Evolutionary conservation across 805 yeast genomes (phyloP), one percentile per base, ranked within the genome.

Genomic region (Scheffersomyces coipomensis): DNA sequence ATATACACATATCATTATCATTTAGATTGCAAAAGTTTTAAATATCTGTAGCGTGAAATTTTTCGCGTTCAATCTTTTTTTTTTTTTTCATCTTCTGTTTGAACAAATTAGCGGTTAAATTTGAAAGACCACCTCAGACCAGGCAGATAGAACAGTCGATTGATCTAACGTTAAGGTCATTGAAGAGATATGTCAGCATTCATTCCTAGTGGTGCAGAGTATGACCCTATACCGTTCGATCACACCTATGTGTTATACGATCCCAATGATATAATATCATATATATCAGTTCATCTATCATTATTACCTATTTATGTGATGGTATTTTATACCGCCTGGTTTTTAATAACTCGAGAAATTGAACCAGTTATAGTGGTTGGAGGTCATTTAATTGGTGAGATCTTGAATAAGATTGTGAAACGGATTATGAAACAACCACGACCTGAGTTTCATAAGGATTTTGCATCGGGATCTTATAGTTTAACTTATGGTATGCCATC

Each of bases 401-500:
- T 82, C 0, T 53, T 80, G 19, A 91, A 91, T 60, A 79, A 83
- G 42, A 48, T 84, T 2, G 62, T 86, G 29, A 91, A 91, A 57
- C 68, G 71, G 16, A 27, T 77, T 1, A 60, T 88, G 29, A 78
- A 76, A 48, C 86, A 85, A 53, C 83, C 87, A 17, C 72, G 99
- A 45, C 99, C 99, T 7, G 75, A 67, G 5, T 69, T 69, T 52
- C 75, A 70, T 47, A 61, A 60, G 39, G 66, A 62, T 29, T 70
- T 70, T 38, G 75, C 75, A 5, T 56, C 67, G 33, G 79, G 50
- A 19, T 72, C 66, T 19, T 56, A 56, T 32, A 60, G 78, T 42
- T 72, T 85, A 46, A 81, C 85, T 1, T 89, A 83, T 58, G 99
- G 99, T 0, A 91, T 91, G 97, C 99, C 99, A 0, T 81, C 90